Conservation (phyloP, 2,329 filamentous ascomycete species). For the Albophoma yamanashiensis region DNA sequence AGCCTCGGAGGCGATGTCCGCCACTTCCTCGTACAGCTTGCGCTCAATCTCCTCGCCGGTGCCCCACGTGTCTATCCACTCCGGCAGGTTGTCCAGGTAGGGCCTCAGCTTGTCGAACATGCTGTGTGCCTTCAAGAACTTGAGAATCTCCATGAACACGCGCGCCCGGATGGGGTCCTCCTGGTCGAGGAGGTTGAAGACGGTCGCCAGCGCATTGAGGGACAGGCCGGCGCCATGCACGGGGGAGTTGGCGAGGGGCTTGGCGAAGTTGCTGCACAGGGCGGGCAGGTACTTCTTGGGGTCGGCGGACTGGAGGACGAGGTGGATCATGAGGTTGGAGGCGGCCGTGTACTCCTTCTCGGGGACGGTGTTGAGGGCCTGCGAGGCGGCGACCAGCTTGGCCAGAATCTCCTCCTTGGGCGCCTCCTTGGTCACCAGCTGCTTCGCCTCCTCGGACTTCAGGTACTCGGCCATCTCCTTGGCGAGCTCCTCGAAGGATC, state of each 20-base stretch:
- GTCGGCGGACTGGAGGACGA: slow-evolving; percentile 77
- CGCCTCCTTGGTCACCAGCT: slow-evolving; percentile 58
- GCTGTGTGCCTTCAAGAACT: slow-evolving; percentile 63
- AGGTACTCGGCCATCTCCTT: slow-evolving; percentile 93
- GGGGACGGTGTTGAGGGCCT: slow-evolving; percentile 69
- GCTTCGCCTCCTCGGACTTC: slow-evolving; percentile 69
- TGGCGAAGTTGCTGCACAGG: slow-evolving; percentile 81
- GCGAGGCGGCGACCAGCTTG: slow-evolving; percentile 75
- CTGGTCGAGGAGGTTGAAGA: slow-evolving; percentile 86
- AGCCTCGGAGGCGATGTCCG: slow-evolving; percentile 67
- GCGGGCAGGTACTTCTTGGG: slow-evolving; percentile 76
- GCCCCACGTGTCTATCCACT: slow-evolving; percentile 77
- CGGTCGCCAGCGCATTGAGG: slow-evolving; percentile 81
- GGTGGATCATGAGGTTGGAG: slow-evolving; percentile 93
- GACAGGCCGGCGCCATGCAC: slow-evolving; percentile 77
- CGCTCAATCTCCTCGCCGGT: slow-evolving; percentile 72
- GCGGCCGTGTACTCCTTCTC: slow-evolving; percentile 96
- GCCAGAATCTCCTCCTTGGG: slow-evolving; percentile 76
- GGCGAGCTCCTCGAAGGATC: slow-evolving; percentile 83
- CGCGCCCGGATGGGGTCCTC: slow-evolving; percentile 76
- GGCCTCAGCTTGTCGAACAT: slow-evolving; percentile 77
- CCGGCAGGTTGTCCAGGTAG: slow-evolving; percentile 72
- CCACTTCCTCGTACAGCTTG: slow-evolving; percentile 73
- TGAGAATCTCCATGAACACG: slow-evolving; percentile 80
- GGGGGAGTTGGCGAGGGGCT: slow-evolving; percentile 77